Conservation (phyloP, 176 grass and related monocot genomes). For the Coix lacrymajobi region DNA sequence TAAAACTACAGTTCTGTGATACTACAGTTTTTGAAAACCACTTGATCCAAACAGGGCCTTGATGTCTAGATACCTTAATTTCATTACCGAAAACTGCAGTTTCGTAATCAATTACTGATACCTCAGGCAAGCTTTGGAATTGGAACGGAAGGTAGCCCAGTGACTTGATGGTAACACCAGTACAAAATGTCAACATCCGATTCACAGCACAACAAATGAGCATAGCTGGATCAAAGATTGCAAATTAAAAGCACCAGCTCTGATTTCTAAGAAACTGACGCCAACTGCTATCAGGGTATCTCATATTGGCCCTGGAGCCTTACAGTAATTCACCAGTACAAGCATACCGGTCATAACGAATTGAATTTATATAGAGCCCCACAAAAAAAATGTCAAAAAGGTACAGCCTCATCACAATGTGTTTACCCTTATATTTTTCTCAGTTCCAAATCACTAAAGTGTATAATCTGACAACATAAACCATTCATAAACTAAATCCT, state of each 20-base stretch:
- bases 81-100: background rate
- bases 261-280: background rate
- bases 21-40: too few species aligned
- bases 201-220: background rate
- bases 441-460: conserved; percentile 5
- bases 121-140: background rate
- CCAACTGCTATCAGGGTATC: background rate
- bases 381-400: background rate
- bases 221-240: background rate
- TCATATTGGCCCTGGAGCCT: background rate
- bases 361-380: conserved; percentile 25
- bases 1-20: too few species aligned
- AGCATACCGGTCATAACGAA: conserved; percentile 18
- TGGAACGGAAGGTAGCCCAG: background rate
- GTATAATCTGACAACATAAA: conserved; percentile 36
- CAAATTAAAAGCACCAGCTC: background rate
- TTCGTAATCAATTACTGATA: background rate
- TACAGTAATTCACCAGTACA: background rate
- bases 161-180: background rate
- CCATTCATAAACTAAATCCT: conserved; percentile 23
- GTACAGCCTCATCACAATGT: conserved; percentile 13
- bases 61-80: too few species aligned
- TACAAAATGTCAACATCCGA: background rate
- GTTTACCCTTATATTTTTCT: conserved; percentile 8
- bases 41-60: too few species aligned